phyloP scores from a whole-genome alignment of 2,329 filamentous ascomycete species.

The Chaetomiaceae sp. region DNA sequence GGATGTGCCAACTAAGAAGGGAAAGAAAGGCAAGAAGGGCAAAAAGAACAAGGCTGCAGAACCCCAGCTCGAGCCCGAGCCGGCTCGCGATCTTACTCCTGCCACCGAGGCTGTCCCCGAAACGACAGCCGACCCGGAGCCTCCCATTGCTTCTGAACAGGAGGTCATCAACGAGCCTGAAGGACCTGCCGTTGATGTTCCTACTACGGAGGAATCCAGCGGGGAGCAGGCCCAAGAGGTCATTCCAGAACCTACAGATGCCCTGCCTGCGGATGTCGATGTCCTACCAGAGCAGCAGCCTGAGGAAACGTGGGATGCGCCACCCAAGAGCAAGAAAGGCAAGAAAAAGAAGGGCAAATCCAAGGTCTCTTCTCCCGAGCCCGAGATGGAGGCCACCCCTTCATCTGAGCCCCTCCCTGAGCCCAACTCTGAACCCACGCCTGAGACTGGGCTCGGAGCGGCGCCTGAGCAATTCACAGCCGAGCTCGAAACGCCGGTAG shows the following conservation, averaged over 20 bases:
- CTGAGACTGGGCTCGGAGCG: background rate
- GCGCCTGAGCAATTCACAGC: background rate
- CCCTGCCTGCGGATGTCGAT: background rate
- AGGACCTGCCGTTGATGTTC: background rate
- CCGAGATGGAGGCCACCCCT: background rate
- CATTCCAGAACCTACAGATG: background rate
- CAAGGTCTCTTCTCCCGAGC: background rate
- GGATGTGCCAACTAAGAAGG: background rate
- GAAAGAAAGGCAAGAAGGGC: background rate
- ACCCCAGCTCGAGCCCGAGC: background rate
- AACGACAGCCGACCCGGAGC: background rate
- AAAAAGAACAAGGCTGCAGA: slow-evolving; percentile 5
- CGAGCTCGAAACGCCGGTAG: background rate
- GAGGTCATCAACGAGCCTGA: background rate
- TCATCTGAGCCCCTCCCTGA: background rate
- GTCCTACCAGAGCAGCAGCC: background rate
- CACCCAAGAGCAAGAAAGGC: background rate
- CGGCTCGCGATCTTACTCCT: background rate
- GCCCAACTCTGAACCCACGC: background rate
- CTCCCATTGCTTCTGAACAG: background rate
- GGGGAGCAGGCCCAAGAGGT: background rate
- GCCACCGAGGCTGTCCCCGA: background rate
- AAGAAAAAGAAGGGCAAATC: slow-evolving; percentile 1
- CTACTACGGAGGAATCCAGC: background rate
- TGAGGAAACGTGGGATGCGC: background rate